phyloP scores from a whole-genome alignment of 2,329 filamentous ascomycete genomes.

The Colletotrichum noveboracense region DNA sequence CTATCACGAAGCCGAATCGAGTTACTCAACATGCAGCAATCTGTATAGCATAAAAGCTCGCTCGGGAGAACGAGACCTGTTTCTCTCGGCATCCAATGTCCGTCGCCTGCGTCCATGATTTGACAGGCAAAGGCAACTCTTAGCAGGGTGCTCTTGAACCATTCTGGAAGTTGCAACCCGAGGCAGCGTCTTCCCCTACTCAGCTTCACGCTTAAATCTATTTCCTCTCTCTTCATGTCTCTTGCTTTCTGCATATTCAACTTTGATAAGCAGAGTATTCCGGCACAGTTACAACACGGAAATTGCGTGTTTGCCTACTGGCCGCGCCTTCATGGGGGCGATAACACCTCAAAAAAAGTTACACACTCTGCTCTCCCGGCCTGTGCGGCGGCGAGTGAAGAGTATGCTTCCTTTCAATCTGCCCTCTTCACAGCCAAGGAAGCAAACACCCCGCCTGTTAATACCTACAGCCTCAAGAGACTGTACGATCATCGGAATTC shows the following conservation, averaged over 20 bases:
- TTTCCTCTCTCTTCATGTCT: background rate
- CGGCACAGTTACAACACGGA: rapidly evolving
- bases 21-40: background rate
- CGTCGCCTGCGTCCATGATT: too few relatives aligned
- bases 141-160: background rate
- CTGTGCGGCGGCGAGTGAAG: background rate
- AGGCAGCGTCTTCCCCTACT: background rate
- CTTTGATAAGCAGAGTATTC: background rate
- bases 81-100: background rate
- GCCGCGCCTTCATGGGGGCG: rapidly evolving
- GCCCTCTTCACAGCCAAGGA: background rate
- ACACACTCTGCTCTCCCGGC: rapidly evolving
- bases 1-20: background rate
- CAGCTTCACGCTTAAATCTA: background rate
- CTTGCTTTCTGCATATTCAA: background rate
- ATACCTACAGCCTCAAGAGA: too few relatives aligned
- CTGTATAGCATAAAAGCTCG: background rate
- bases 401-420: rapidly evolving
- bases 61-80: background rate
- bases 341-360: background rate
- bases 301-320: rapidly evolving
- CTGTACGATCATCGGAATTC: background rate
- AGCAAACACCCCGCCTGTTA: too few relatives aligned
- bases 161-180: background rate
- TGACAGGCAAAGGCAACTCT: background rate